Conservation (phyloP, 2,329 filamentous ascomycete genomes). For the Aspergillus pseudonomiae region DNA sequence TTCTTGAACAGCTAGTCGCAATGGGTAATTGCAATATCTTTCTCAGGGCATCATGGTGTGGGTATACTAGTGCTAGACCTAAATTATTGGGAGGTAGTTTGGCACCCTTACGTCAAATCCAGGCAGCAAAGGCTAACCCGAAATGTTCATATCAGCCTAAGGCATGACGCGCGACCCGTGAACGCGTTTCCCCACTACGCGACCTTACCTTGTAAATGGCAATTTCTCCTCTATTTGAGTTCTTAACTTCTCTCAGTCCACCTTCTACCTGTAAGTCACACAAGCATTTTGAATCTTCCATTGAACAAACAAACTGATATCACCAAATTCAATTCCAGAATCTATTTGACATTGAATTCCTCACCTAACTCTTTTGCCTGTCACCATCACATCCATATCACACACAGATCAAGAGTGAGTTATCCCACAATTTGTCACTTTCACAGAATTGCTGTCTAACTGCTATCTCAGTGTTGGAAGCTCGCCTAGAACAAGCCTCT, state of each 20-base stretch:
- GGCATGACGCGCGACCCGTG: slow-evolving; percentile 32
- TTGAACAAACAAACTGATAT: not conserved
- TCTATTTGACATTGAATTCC: not conserved
- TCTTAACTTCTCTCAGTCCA: slow-evolving; percentile 5
- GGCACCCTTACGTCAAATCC: slow-evolving; percentile 23
- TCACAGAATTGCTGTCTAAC: slow-evolving; percentile 13
- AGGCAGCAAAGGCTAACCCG: slow-evolving; percentile 23
- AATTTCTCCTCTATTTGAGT: slow-evolving; percentile 10
- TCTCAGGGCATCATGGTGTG: not conserved
- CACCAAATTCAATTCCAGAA: not conserved
- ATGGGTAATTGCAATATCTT: not conserved
- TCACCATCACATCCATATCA: slow-evolving; percentile 18
- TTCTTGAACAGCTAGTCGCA: not conserved
- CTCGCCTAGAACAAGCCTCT: slow-evolving; percentile 90
- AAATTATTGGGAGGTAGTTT: not conserved
- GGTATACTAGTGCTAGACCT: not conserved
- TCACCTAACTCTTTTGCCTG: slow-evolving; percentile 11
- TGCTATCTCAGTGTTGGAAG: slow-evolving; percentile 76
- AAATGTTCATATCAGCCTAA: slow-evolving; percentile 36
- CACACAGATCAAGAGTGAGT: slow-evolving; percentile 35
- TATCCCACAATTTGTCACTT: slow-evolving; percentile 7
- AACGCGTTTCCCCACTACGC: slow-evolving; percentile 33
- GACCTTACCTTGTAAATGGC: slow-evolving; percentile 27
- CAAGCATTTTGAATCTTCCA: not conserved
- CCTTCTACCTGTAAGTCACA: slow-evolving; percentile 11